A percentile compares a stretch with the other conserved stretches of the same genome.
Evolutionary conservation across 2,329 filamentous ascomycete species (phyloP).

Genomic region (Atkinsonella hypoxylon): DNA sequence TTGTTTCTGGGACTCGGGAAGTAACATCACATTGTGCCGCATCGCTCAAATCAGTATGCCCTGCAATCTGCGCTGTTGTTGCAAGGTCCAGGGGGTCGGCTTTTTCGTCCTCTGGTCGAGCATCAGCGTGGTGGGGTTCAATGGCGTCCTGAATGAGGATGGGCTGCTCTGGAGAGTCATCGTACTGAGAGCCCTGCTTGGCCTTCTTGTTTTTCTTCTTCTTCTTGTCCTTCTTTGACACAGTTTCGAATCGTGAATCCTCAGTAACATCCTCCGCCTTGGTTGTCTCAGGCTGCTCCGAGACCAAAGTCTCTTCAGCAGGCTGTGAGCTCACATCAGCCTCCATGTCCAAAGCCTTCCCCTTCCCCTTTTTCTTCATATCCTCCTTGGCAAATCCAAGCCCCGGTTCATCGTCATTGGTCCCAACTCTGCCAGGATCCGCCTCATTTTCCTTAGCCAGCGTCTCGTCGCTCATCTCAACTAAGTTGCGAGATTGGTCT

Average conservation of each 20-base stretch:
- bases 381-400: slow-evolving; percentile 14
- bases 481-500: not conserved
- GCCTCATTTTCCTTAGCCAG: not conserved
- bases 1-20: not conserved
- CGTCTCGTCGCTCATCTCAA: slow-evolving; percentile 1
- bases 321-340: slow-evolving; percentile 8
- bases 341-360: slow-evolving; percentile 8
- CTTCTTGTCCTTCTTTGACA: slow-evolving; percentile 18
- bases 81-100: slow-evolving; percentile 6
- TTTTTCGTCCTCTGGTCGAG: slow-evolving; percentile 9
- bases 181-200: slow-evolving; percentile 4
- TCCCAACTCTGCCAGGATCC: slow-evolving; percentile 4
- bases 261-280: slow-evolving; percentile 4
- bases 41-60: slow-evolving; percentile 3
- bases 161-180: slow-evolving; percentile 4
- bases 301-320: slow-evolving; percentile 4
- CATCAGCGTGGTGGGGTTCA: slow-evolving; percentile 5
- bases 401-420: slow-evolving; percentile 6
- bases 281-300: slow-evolving; percentile 7
- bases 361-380: slow-evolving; percentile 19
- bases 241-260: slow-evolving; percentile 7
- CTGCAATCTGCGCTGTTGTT: slow-evolving; percentile 7
- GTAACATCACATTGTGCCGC: slow-evolving; percentile 5
- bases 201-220: slow-evolving; percentile 14
- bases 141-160: slow-evolving; percentile 4